Conservation (phyloP, 225 moss, liverwort and hornwort genomes). For the Marchantia paleacea region DNA sequence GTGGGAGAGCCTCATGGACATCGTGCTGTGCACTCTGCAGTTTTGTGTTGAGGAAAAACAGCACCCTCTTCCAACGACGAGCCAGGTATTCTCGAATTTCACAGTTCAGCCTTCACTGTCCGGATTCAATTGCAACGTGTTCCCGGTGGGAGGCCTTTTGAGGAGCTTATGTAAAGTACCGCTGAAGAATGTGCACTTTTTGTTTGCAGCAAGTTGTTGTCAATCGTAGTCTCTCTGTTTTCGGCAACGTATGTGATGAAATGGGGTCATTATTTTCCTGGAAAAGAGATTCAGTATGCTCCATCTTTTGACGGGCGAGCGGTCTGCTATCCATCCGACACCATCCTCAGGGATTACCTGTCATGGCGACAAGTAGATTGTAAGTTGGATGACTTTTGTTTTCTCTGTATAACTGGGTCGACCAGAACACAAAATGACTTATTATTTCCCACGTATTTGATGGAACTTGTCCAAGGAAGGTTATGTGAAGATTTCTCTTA, state of each 20-base stretch:
- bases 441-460: neutral
- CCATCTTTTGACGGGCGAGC: slow-evolving; percentile 90
- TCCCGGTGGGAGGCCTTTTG: too few species aligned
- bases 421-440: neutral
- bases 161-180: neutral
- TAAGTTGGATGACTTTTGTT: slow-evolving; percentile 29
- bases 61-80: slow-evolving; percentile 71
- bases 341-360: slow-evolving; percentile 73
- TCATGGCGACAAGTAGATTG: slow-evolving; percentile 97
- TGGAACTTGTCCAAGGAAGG: neutral
- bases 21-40: slow-evolving; percentile 45
- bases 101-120: neutral
- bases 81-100: slow-evolving; percentile 45
- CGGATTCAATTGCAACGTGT: neutral
- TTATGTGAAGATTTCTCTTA: neutral
- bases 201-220: slow-evolving; percentile 78
- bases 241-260: slow-evolving; percentile 81
- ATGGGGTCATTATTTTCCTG: slow-evolving; percentile 61
- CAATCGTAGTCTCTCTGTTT: slow-evolving; percentile 71
- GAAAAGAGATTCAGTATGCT: slow-evolving; percentile 52
- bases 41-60: slow-evolving; percentile 78
- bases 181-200: neutral
- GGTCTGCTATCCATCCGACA: slow-evolving; percentile 74
- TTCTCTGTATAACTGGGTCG: neutral
- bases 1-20: slow-evolving; percentile 19